Evolutionary conservation across 2,329 filamentous ascomycete genomes (phyloP).

Genomic region (Teratosphaeria viscida): DNA sequence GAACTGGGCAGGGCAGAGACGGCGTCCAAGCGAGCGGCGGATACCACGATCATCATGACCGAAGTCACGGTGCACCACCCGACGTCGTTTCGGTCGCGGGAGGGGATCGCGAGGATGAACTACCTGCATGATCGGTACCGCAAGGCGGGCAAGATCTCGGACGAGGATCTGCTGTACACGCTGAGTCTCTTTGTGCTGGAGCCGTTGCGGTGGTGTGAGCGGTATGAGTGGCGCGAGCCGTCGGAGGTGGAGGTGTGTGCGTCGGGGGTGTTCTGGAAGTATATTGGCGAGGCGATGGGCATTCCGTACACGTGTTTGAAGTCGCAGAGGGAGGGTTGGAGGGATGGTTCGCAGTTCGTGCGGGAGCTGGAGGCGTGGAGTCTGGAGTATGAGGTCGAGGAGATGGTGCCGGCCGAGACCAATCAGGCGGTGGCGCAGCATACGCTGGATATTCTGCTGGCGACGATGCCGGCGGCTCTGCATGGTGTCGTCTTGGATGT

Average conservation of each 20-base stretch:
- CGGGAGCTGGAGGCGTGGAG: background rate
- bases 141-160: constrained; percentile 47
- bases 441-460: background rate
- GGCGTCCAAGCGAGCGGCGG: constrained; percentile 43
- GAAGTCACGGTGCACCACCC: constrained; percentile 39
- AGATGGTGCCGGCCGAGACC: background rate
- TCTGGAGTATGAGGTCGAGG: background rate
- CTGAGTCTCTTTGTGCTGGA: constrained; percentile 54
- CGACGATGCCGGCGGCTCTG: background rate
- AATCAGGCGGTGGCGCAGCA: background rate
- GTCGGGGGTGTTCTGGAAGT: constrained; percentile 57
- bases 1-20: background rate
- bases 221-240: constrained; percentile 60
- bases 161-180: constrained; percentile 56
- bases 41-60: constrained; percentile 40
- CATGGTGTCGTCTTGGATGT: background rate
- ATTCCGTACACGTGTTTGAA: constrained; percentile 55
- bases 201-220: constrained; percentile 51
- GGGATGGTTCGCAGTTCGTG: background rate
- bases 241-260: constrained; percentile 58
- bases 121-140: constrained; percentile 51
- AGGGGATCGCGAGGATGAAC: constrained; percentile 52
- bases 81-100: constrained; percentile 32
- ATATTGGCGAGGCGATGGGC: constrained; percentile 58
- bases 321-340: constrained; percentile 26